phyloP scores from a whole-genome alignment of 148 eudicot species.

The Rhododendron kiyosumense region DNA sequence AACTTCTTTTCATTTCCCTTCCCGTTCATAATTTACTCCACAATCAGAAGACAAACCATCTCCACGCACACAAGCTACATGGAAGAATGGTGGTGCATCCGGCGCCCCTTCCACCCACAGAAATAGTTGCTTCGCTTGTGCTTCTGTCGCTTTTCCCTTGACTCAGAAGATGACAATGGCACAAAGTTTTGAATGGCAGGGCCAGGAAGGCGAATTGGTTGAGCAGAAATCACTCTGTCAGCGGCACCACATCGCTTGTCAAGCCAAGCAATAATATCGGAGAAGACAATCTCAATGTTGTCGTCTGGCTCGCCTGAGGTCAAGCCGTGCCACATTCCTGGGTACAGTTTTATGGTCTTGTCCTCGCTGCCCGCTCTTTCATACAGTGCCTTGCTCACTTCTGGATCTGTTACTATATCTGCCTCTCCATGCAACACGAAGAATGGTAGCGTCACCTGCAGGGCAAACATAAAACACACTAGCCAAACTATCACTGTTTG shows the following conservation, averaged over 20 bases:
- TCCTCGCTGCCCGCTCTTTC: slow-evolving; percentile 70
- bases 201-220: background rate
- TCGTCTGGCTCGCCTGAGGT: slow-evolving; percentile 86
- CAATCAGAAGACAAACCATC: background rate
- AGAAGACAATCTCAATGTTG: slow-evolving; percentile 71
- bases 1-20: background rate
- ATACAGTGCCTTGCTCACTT: slow-evolving; percentile 85
- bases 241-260: slow-evolving; percentile 43
- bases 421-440: slow-evolving; percentile 94
- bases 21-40: background rate
- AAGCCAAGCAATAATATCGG: slow-evolving; percentile 80
- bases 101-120: slow-evolving; percentile 73
- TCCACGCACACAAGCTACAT: slow-evolving; percentile 29
- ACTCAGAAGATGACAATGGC: slow-evolving; percentile 15
- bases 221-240: background rate
- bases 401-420: slow-evolving; percentile 91
- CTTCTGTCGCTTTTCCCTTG: slow-evolving; percentile 12
- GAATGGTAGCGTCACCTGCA: slow-evolving; percentile 82
- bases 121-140: slow-evolving; percentile 36
- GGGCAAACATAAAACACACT: background rate
- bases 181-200: slow-evolving; percentile 16
- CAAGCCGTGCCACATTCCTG: slow-evolving; percentile 95
- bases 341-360: slow-evolving; percentile 87
- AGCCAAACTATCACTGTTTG: background rate
- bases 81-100: slow-evolving; percentile 56